These are phyloP conservation scores for Aspergillus mulundensis DNA, from an alignment of 495 filamentous ascomycete species.

Conservation along the genomic window DNA sequence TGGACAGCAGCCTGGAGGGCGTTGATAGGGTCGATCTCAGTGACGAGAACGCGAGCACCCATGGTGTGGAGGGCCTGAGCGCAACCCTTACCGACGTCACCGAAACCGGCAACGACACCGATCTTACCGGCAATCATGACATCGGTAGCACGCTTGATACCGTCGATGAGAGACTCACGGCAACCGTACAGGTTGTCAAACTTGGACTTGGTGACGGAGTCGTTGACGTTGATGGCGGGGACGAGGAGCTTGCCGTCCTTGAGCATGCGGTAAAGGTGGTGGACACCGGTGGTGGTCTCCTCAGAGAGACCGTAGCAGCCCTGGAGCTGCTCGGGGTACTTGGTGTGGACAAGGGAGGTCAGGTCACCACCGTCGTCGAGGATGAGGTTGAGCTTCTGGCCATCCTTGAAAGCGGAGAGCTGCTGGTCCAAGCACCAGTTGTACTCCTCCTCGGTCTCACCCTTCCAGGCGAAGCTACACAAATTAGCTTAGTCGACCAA, in stretches of 20 bases:
- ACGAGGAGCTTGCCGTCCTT: conserved; percentile 88
- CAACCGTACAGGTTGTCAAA: conserved; percentile 99
- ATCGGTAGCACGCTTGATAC: conserved; percentile 99
- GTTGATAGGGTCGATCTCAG: conserved; percentile 99
- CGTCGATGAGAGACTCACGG: conserved; percentile 96
- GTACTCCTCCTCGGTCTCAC: conserved; percentile 99
- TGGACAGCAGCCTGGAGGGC: conserved; percentile 97
- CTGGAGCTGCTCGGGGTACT: conserved; percentile 96
- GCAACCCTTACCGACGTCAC: conserved; percentile 99
- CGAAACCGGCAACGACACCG: conserved; percentile 93
- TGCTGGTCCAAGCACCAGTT: conserved; percentile 99
- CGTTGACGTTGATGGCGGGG: conserved; percentile 98
- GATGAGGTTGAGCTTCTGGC: conserved; percentile 95
- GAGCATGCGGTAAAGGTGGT: conserved; percentile 98
- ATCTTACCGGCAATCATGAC: conserved; percentile 99
- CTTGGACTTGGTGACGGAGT: conserved; percentile 99
- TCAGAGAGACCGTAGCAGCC: conserved; percentile 97
- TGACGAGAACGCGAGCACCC: conserved; percentile 95
- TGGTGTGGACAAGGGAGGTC: conserved; percentile 91
- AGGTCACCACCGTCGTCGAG: conserved; percentile 98
- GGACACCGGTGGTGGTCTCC: conserved; percentile 99
- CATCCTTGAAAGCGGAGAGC: conserved; percentile 91
- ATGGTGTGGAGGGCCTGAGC: conserved; percentile 91
- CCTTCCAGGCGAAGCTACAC: conserved; percentile 92
- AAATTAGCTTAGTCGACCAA: conserved; percentile 7